Evolutionary conservation across 345 rosid genomes (phyloP).

Genomic region (Corchorus olitorius): DNA sequence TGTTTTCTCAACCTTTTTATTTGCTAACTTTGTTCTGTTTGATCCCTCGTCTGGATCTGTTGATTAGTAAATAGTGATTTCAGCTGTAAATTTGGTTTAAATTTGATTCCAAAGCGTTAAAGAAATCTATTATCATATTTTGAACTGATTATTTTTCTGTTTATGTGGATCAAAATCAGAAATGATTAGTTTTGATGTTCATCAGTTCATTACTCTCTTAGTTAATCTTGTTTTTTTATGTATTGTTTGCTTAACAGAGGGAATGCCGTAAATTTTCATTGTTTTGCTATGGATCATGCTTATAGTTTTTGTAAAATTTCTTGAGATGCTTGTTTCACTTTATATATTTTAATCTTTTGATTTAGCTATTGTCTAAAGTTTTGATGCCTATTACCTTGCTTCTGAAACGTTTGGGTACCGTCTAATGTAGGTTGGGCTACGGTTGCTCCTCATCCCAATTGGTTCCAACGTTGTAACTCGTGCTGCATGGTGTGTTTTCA

Average conservation of each 20-base stretch:
- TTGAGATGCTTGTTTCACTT: not conserved
- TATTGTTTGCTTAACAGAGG: not conserved
- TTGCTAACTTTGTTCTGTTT: not conserved
- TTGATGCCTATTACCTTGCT: not conserved
- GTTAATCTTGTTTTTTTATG: not conserved
- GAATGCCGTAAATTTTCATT: not conserved
- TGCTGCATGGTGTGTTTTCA: constrained; percentile 51
- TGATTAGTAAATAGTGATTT: not conserved
- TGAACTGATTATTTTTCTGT: constrained; percentile 2
- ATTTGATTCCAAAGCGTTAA: not conserved
- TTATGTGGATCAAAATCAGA: not conserved
- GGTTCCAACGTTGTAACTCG: constrained; percentile 53
- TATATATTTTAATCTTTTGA: not conserved
- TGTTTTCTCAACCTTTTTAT: not conserved
- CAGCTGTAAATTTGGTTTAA: not conserved
- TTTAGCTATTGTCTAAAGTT: constrained; percentile 1
- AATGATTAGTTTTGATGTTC: not conserved
- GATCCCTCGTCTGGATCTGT: constrained; percentile 6
- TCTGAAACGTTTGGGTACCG: not conserved
- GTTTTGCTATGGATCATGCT: not conserved
- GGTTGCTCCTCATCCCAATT: constrained; percentile 49
- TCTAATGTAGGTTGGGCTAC: constrained; percentile 48
- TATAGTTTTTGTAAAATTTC: not conserved
- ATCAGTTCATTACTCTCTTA: not conserved
- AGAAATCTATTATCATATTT: not conserved